A percentile compares a stretch with the other conserved stretches of the same genome.
Conservation (phyloP, 2,329 filamentous ascomycete genomes). For the Colletotrichum paranaense region DNA sequence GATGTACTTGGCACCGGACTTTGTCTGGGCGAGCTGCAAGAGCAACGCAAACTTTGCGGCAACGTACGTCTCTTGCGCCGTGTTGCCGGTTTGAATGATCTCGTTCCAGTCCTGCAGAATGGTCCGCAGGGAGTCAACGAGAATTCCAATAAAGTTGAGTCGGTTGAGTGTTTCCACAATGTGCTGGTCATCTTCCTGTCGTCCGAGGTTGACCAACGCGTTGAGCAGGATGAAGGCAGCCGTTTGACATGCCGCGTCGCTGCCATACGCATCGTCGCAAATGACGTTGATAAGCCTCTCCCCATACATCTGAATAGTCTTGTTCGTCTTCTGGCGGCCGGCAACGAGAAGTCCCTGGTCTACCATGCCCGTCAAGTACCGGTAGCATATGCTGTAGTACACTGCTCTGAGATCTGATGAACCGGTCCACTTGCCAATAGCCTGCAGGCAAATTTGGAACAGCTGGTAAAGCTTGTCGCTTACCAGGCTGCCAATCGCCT, state of each 20-base stretch:
- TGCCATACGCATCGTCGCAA: constrained; percentile 92
- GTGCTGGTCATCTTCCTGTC: constrained; percentile 76
- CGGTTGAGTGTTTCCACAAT: constrained; percentile 84
- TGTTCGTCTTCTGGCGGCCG: constrained; percentile 72
- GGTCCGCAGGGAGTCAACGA: constrained; percentile 87
- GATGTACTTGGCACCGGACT: constrained; percentile 86
- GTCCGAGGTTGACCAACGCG: constrained; percentile 79
- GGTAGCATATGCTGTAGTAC: constrained; percentile 92
- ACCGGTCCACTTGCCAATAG: constrained; percentile 79
- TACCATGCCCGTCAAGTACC: constrained; percentile 80
- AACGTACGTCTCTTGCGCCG: constrained; percentile 62
- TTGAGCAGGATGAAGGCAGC: constrained; percentile 88
- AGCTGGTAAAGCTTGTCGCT: constrained; percentile 92
- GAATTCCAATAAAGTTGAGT: constrained; percentile 90
- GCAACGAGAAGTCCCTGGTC: constrained; percentile 61
- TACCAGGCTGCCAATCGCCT: constrained; percentile 74
- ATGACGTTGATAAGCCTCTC: constrained; percentile 85
- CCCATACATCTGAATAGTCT: constrained; percentile 75
- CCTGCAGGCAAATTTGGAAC: constrained; percentile 86
- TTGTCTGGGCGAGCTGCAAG: constrained; percentile 84
- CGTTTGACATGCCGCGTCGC: constrained; percentile 83
- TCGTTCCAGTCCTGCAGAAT: constrained; percentile 79
- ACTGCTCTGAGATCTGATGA: constrained; percentile 80
- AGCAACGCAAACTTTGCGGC: constrained; percentile 85
- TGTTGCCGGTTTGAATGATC: constrained; percentile 57